Conservation (phyloP, 805 yeast species). For the Danielozyma ontarioensis region DNA sequence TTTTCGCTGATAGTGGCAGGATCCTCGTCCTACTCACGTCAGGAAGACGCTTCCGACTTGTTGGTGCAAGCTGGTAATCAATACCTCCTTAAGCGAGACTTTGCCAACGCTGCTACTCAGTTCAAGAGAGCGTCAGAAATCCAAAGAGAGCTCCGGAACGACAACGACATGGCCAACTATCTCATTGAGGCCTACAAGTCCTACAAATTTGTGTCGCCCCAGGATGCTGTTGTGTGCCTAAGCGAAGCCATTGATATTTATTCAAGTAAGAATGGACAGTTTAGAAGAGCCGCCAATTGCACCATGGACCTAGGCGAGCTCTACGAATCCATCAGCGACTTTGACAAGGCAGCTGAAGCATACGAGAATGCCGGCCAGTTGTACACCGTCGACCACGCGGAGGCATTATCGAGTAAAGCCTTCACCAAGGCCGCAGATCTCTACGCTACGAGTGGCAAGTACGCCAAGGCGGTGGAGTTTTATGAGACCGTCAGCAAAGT, state of each 20-base stretch:
- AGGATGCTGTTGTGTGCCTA: slow-evolving; percentile 72
- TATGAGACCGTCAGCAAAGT: slow-evolving; percentile 77
- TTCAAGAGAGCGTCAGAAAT: slow-evolving; percentile 83
- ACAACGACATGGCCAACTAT: slow-evolving; percentile 89
- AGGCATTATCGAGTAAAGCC: slow-evolving; percentile 84
- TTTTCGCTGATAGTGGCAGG: slow-evolving; percentile 62
- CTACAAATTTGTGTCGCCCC: slow-evolving; percentile 67
- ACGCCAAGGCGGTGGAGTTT: slow-evolving; percentile 65
- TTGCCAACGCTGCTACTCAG: slow-evolving; percentile 70
- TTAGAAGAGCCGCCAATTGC: slow-evolving; percentile 93
- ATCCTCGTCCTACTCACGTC: slow-evolving; percentile 53
- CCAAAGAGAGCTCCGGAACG: slow-evolving; percentile 67
- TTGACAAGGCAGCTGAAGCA: slow-evolving; percentile 4
- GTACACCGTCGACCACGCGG: slow-evolving; percentile 90
- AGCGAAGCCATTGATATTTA: slow-evolving; percentile 76
- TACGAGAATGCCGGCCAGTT: slow-evolving; percentile 91
- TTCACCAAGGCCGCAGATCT: slow-evolving; percentile 86
- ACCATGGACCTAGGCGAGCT: slow-evolving; percentile 86
- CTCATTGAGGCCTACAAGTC: slow-evolving; percentile 88
- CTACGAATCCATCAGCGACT: slow-evolving; percentile 70
- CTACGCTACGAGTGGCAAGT: slow-evolving; percentile 64
- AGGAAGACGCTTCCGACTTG: slow-evolving; percentile 89
- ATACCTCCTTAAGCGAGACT: slow-evolving; percentile 72
- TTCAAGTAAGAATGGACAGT: slow-evolving; percentile 81
- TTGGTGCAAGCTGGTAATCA: slow-evolving; percentile 92